Evolutionary conservation across 2,329 filamentous ascomycete species (phyloP), one percentile per base, ranked within the genome.

Genomic region (Fusarium marasasianum): DNA sequence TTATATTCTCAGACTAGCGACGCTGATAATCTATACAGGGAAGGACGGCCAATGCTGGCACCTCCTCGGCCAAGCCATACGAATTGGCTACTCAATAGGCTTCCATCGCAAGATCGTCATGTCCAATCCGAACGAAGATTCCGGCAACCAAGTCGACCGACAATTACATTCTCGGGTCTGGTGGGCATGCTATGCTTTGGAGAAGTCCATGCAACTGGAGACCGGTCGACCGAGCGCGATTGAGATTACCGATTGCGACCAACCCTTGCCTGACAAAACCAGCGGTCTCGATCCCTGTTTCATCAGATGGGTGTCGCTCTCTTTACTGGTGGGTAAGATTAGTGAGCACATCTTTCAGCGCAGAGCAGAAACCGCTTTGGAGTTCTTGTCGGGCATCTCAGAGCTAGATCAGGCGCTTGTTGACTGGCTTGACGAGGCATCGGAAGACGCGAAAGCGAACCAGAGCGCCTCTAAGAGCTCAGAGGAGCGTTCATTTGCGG

Each of bases 21-120:
- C n/a, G 4, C 26, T 66, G 14, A 29, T 7, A 24, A 31, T n/a
- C 0, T 9, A 9, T 22, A 2, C 24, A 76, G 73, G 73, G 2
- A 76, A 75, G 20, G 74, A 76, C 6, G 74, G 74, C 3, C 74
- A 76, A 24, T 63, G 68, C 11, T 76, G 74, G 74, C 74, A 76
- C 26, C 54, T 76, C 2, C 47, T 75, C 1, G 74, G 74, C 1
- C 74, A 76, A 17, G 63, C 65, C 2, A 66, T 76, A 3, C 51
- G 74, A 4, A 66, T 76, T 22, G 69, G 69, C 1, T 73, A 76
- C 29, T 76, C 74, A 0, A 35, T 76, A 4, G 74, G 74, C 4
- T 44, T 76, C 8, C 74, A 76, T 15, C 61, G 74, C 13, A 68
- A 68, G 18, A 66, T 72, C 22, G 38, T 44, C 14, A 41, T 47